Conservation (phyloP, 2,329 filamentous ascomycete species). For the Leptosphaerulina australis region DNA sequence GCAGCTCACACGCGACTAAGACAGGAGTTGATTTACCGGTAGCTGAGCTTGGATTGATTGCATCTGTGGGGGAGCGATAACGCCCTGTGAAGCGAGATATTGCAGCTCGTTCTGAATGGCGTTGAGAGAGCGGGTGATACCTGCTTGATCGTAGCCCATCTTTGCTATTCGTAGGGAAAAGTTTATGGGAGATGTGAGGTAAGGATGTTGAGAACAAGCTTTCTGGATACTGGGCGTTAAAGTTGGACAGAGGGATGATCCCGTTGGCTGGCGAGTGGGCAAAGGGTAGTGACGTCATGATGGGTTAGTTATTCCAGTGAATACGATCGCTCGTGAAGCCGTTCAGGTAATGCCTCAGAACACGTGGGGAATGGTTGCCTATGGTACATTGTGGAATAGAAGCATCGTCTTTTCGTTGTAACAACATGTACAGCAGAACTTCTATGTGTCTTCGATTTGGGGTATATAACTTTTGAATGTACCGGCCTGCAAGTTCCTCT, state of each 20-base stretch:
- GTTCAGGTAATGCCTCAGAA: not conserved
- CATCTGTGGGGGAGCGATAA: constrained; percentile 24
- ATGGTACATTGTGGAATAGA: not conserved
- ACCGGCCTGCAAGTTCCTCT: not conserved
- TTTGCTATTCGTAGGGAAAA: not conserved
- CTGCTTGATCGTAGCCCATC: constrained; percentile 24
- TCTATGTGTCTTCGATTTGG: not conserved
- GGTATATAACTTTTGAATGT: not conserved
- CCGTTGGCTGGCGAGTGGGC: not conserved
- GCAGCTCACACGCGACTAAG: too few species aligned
- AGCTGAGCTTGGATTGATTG: constrained; percentile 28
- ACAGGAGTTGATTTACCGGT: constrained; percentile 13
- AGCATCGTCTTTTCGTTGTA: not conserved
- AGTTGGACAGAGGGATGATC: not conserved
- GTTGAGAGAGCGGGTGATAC: constrained; percentile 24
- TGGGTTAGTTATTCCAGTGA: not conserved
- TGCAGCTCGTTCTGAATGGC: constrained; percentile 26
- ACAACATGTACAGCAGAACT: not conserved
- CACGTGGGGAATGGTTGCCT: not conserved
- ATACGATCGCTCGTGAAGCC: not conserved
- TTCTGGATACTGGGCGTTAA: constrained; percentile 14
- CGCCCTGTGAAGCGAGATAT: constrained; percentile 25
- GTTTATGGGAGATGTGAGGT: not conserved
- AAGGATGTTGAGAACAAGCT: constrained; percentile 8
- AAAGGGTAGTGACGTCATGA: not conserved